Evolutionary conservation across 2,329 filamentous ascomycete genomes (phyloP), one percentile per base, ranked within the genome.

Genomic region (Clarireedia homoeocarpa): DNA sequence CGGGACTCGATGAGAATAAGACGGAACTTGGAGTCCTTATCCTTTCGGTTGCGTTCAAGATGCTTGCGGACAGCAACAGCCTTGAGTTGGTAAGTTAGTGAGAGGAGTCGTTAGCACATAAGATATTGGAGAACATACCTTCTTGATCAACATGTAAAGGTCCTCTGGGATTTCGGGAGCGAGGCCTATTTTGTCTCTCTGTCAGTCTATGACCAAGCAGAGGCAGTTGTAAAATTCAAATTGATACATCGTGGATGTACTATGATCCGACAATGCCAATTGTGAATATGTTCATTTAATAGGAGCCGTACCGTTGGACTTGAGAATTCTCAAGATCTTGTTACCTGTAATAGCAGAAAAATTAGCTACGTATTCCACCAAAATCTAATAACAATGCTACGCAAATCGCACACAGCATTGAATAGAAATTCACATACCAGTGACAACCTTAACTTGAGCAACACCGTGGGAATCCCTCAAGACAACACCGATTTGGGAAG

Each of bases 81-180:
- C 91, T 69, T 48, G 7, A 26, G 39, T 23, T 20, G 20, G n/a
- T 48, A 57, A 39, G 50, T 65, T 65, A 68, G 61, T 42, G 60
- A 56, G 30, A 24, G n/a, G 44, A 12, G 27, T 51, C 24, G 12
- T 45, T 38, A 40, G n/a, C 36, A 7, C 10, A 15, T 17, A 9
- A 0, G 20, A 38, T 14, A 40, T 36, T 48, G 3, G 1, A 45
- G 15, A 51, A 65, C 71, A 72, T 74, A 95, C 92, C 91, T 99
- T 99, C 89, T 96, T 96, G 89, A 97, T 97, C 77, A 97, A 83
- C 89, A 96, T 95, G 88, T 97, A 99, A 69, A 97, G 88, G 79
- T 99, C 94, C 86, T 99, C 94, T 74, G 95, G 94, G 71, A 99
- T 86, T 77, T 97, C 91, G 75, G 95, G 94, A 70, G 94, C 92